Conservation (phyloP, 148 eudicot species). For the Drosera capensis region DNA sequence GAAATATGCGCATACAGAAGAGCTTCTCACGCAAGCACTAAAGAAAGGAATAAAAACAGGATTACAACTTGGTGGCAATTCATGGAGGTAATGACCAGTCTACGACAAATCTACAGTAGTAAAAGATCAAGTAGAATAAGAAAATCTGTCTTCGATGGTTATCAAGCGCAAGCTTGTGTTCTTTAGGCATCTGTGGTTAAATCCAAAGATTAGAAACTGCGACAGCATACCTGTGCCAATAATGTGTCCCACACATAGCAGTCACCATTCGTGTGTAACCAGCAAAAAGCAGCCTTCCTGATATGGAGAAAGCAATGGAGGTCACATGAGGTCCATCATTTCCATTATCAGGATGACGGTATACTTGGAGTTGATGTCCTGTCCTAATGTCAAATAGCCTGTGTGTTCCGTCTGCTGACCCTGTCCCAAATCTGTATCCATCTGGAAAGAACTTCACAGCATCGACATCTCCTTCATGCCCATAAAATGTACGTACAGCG, state of each 20-base stretch:
- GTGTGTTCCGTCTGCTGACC: conserved; percentile 92
- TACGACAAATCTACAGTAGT: no score
- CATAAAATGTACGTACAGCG: conserved; percentile 79
- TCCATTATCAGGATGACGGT: conserved; percentile 49
- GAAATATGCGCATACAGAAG: no score
- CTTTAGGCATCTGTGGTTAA: neutral
- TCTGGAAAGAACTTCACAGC: conserved; percentile 91
- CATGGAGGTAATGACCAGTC: no score
- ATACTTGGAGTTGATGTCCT: conserved; percentile 92
- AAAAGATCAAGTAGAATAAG: no score
- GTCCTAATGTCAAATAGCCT: conserved; percentile 87
- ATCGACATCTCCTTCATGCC: conserved; percentile 93
- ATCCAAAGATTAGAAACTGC: neutral
- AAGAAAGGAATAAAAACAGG: no score
- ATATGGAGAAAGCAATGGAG: conserved; percentile 78
- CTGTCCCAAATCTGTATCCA: conserved; percentile 96
- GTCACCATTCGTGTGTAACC: conserved; percentile 73
- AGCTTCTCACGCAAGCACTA: no score
- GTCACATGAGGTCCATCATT: conserved; percentile 55
- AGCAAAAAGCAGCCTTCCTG: conserved; percentile 91
- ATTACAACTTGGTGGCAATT: no score
- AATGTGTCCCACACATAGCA: conserved; percentile 98
- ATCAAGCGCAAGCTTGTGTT: neutral
- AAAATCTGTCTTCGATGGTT: no score
- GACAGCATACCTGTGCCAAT: conserved; percentile 55